Evolutionary conservation across 2,329 filamentous ascomycete genomes (phyloP).

Genomic region (Daldinia sp.): DNA sequence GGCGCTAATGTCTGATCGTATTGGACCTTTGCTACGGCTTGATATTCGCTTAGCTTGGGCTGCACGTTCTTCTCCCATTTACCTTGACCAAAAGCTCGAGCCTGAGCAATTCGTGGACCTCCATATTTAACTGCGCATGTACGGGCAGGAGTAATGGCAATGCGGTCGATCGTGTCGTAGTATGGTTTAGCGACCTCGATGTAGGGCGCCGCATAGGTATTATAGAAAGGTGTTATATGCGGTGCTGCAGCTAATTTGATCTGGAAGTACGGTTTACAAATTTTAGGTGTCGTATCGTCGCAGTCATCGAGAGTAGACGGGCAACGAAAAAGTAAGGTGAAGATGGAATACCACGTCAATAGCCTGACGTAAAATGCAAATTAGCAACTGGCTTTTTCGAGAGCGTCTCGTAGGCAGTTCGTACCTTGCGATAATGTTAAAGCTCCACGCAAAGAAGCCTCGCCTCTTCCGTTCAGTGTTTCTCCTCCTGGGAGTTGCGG

Average conservation of each 20-base stretch:
- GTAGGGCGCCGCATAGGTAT: constrained; percentile 83
- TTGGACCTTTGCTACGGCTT: constrained; percentile 65
- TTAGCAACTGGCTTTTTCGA: constrained; percentile 25
- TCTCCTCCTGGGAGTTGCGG: constrained; percentile 46
- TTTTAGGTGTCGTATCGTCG: constrained; percentile 72
- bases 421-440: constrained; percentile 63
- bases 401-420: not conserved
- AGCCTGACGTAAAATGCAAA: constrained; percentile 61
- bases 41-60: constrained; percentile 75
- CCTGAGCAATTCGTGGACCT: constrained; percentile 74
- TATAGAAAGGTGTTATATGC: constrained; percentile 84
- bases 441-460: constrained; percentile 51
- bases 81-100: constrained; percentile 68
- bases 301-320: constrained; percentile 74
- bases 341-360: constrained; percentile 83
- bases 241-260: constrained; percentile 71
- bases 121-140: constrained; percentile 76
- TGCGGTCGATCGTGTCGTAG: constrained; percentile 67
- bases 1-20: constrained; percentile 79
- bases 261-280: constrained; percentile 86
- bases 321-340: constrained; percentile 84
- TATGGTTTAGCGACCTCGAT: constrained; percentile 81
- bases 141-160: constrained; percentile 73
- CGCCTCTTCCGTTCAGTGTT: constrained; percentile 33
- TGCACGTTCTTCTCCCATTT: constrained; percentile 84